Base-by-base conservation (phyloP, 257 asterid species). In the Anisodus acutangulus region DNA sequence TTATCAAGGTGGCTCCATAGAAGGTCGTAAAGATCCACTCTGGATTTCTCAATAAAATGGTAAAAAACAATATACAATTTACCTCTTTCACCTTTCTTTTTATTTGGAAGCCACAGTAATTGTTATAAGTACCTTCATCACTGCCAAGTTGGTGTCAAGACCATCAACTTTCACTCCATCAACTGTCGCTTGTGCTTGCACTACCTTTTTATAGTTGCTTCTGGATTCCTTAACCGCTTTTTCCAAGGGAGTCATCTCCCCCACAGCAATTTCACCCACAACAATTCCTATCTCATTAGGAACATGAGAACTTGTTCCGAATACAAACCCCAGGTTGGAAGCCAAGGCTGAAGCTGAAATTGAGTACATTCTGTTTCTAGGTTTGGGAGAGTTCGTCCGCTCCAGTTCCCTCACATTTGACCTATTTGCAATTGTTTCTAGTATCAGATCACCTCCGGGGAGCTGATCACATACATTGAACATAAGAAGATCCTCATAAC, bases 161-260 rank as follows among this genome's bases (percentile, higher is more conserved):
- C 99, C 99, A 81, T 91, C 95, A 67, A 94, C 97, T 93, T 92
- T 96, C 84, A 94, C 99, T 85, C 98, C 97, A 88, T 92, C 95
- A 59, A 96, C 95, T 2, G 97, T 90, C 74, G 98, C 95, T 88
- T 93, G 94, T n/a, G 98, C 98, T 72, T 87, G 90, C 84, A 90
- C 91, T 80, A 94, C 93, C 53, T 91, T 94, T 78, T 88, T 92
- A 22, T 94, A 91, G 90, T 89, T 94, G 87, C 91, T 92, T 91
- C 91, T 92, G 87, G 98, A 97, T 88, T 94, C 94, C 84, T 86
- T 90, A 57, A 96, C 94, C 79, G 97, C 98, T 90, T 91, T 94
- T 88, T 96, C 98, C 89, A 96, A 83, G 59, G 92, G 86, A 57
- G 97, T 92, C 89, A 86, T 86, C 87, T 91, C 97, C 71, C 98